A percentile compares a stretch with the other conserved stretches of the same genome.
phyloP scores from a whole-genome alignment of 139 green algal species.

The Coelastrella sp. region DNA sequence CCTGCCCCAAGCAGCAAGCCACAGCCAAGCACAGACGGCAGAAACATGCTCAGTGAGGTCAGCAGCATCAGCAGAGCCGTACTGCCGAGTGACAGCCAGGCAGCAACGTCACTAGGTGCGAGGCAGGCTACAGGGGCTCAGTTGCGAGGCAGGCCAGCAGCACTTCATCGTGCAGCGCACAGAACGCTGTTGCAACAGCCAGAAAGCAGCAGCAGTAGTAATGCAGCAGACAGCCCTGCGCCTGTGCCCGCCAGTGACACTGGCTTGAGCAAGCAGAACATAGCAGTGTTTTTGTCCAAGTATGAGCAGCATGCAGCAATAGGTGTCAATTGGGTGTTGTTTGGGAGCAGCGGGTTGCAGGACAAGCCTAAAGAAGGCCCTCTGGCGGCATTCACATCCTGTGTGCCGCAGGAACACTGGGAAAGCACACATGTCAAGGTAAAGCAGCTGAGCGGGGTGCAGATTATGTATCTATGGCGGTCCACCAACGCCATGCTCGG shows the following conservation, averaged over 20 bases:
- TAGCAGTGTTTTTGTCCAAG: conserved; percentile 40
- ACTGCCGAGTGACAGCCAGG: too few relatives aligned
- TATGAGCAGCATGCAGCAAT: conserved; percentile 48
- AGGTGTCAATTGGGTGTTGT: conserved; percentile 64
- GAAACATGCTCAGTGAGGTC: too few relatives aligned
- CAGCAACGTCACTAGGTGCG: too few relatives aligned
- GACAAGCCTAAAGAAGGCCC: not conserved
- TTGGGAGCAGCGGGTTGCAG: conserved; percentile 51
- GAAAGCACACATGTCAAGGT: conserved; percentile 51
- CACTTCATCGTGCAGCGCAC: too few relatives aligned
- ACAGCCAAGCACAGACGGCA: too few relatives aligned
- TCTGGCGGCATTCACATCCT: conserved; percentile 32
- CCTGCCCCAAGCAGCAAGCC: not conserved
- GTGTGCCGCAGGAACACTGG: conserved; percentile 4
- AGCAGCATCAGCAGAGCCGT: too few relatives aligned
- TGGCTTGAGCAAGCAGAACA: conserved; percentile 7
- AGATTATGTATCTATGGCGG: too few relatives aligned
- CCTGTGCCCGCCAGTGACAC: not conserved
- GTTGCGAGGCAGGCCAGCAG: too few relatives aligned
- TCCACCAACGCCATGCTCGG: too few relatives aligned
- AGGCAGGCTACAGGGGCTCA: too few relatives aligned
- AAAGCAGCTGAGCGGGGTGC: too few relatives aligned
- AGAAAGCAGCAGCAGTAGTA: not conserved
- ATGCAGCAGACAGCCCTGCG: not conserved
- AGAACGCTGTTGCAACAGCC: not conserved